Base-by-base conservation (phyloP, 2,329 filamentous ascomycete genomes). In the Nemania diffusa region DNA sequence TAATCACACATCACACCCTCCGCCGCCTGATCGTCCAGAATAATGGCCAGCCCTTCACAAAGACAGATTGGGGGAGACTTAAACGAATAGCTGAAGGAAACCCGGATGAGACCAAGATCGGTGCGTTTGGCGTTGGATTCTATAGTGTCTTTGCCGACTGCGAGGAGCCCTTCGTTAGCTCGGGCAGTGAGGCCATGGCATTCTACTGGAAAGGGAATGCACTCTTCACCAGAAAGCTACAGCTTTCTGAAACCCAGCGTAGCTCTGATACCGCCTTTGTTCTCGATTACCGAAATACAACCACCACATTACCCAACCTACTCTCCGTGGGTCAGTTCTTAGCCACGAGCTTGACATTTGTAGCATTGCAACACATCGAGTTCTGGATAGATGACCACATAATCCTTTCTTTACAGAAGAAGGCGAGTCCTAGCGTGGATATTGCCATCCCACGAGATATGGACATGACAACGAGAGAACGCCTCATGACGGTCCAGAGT, bases 181-280 rank as follows among this genome's bases (percentile, higher is more conserved):
- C 95, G 0, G 96, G 96, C 0, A 88, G 87, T 69, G 91, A 97
- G 80, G 94, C 94, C 42, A 97, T 99, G 93, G 95, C 95, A 0
- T 99, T 99, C 77, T 99, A 97, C 82, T 99, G 96, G 97, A 98
- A 97, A 79, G 94, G 92, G n/a, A 98, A 98, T 78, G 93, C 93
- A 5, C 86, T 99, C 1, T 98, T 97, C 78, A 99, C 97, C 26
- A 91, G 94, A 74, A 92, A 93, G 73, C 85, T 96, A 24, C 89
- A 90, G 72, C 81, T 97, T 7, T 89, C 91, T 1, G 84, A 88
- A 52, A 87, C 88, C 26, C 86, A 93, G 75, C 81, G 84, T 17
- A 91, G 85, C 62, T 83, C 84, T 34, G 88, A 95, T 73, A 99
- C 97, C 1, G 92, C 91, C n/a, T 99, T 99, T 77, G 90, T 97